Evolutionary conservation across 2,329 filamentous ascomycete genomes (phyloP).

Genomic region (Lachnellula arida): DNA sequence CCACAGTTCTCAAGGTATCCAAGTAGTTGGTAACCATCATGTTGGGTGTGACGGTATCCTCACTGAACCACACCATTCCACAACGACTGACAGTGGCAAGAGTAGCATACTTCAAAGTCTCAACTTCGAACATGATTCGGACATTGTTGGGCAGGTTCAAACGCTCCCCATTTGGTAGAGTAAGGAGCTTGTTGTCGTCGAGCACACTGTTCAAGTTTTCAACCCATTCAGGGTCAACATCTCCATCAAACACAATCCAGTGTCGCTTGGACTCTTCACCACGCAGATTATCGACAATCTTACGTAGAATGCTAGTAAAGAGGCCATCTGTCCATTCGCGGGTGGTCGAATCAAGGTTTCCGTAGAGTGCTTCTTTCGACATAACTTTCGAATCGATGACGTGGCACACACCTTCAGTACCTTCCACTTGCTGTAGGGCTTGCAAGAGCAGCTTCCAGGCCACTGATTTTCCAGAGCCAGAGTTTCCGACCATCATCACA

Average conservation of each 20-base stretch:
- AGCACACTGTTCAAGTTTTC: conserved; percentile 99
- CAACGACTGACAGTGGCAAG: conserved; percentile 98
- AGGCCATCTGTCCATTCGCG: conserved; percentile 98
- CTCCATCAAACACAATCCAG: conserved; percentile 99
- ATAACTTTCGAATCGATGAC: conserved; percentile 99
- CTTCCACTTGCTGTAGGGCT: conserved; percentile 85
- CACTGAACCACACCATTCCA: conserved; percentile 99
- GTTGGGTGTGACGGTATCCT: conserved; percentile 86
- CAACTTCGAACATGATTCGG: conserved; percentile 99
- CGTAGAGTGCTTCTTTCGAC: conserved; percentile 97
- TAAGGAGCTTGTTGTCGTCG: conserved; percentile 97
- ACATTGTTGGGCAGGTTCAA: conserved; percentile 92
- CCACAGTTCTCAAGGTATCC: conserved; percentile 71
- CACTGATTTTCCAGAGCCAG: conserved; percentile 93
- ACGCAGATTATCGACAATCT: conserved; percentile 97
- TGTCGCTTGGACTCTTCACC: conserved; percentile 95
- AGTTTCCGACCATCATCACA: conserved; percentile 99
- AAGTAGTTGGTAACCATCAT: conserved; percentile 96
- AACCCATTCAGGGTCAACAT: conserved; percentile 99
- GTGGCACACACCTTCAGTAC: conserved; percentile 89
- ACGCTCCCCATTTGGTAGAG: conserved; percentile 94
- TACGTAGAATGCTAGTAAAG: conserved; percentile 94
- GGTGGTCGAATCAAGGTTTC: conserved; percentile 91
- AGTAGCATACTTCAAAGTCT: conserved; percentile 94
- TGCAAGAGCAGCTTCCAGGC: conserved; percentile 92